Percentiles rank a stretch among this genome's conserved stretches.
phyloP scores from a whole-genome alignment of 192 early-diverging fungal genomes.

The Podila verticillata region DNA sequence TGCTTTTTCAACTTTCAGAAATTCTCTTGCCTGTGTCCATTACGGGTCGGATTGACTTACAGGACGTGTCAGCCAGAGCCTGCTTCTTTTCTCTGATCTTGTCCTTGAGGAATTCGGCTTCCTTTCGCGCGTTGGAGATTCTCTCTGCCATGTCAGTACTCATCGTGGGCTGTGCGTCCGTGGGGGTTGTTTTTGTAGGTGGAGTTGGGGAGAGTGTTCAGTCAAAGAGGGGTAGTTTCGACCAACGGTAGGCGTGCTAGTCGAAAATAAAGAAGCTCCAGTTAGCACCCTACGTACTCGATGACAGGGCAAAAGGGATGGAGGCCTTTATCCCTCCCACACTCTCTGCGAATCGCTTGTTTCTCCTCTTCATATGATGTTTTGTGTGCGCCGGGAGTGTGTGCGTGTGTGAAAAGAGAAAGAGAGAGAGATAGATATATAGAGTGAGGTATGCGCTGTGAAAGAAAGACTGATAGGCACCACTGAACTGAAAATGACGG shows the following conservation, averaged over 20 bases:
- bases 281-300: not conserved
- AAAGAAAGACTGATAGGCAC: not conserved
- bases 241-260: no score
- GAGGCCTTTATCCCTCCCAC: not conserved
- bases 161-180: not conserved
- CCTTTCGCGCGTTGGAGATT: constrained; percentile 89
- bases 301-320: not conserved
- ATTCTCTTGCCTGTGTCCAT: not conserved
- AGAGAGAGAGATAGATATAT: not conserved
- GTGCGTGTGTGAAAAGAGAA: not conserved
- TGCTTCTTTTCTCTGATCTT: constrained; percentile 94
- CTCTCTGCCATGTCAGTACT: constrained; percentile 84
- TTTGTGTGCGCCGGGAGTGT: not conserved
- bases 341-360: not conserved
- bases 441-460: not conserved
- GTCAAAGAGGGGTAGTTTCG: no score
- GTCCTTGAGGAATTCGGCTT: constrained; percentile 96
- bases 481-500: no score
- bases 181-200: not conserved
- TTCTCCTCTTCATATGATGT: not conserved
- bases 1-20: not conserved
- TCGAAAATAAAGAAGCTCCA: no score
- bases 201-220: not conserved
- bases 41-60: constrained; percentile 63
- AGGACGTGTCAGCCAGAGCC: constrained; percentile 93